Evolutionary conservation across 257 asterid genomes (phyloP).

Genomic region (Przewalskia tangutica): DNA sequence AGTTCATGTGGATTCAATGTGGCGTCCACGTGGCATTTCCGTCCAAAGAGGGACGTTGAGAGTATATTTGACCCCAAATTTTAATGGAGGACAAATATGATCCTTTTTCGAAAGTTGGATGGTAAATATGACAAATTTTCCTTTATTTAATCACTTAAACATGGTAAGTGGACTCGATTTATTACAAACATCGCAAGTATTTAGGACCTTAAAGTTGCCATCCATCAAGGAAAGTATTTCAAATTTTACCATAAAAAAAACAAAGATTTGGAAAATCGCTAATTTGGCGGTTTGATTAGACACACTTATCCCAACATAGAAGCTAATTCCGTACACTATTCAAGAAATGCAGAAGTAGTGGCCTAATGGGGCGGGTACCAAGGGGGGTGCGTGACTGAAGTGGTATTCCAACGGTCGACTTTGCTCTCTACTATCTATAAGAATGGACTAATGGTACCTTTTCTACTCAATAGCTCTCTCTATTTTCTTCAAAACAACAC

Average conservation of each 20-base stretch:
- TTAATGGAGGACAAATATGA: too few relatives aligned
- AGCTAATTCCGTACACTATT: background rate
- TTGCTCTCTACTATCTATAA: conserved; percentile 7
- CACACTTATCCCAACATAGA: background rate
- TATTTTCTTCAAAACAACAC: background rate
- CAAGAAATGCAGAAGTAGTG: background rate
- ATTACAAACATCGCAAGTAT: too few relatives aligned
- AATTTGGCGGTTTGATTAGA: background rate
- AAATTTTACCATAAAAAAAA: background rate
- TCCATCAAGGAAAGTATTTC: background rate
- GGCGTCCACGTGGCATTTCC: too few relatives aligned
- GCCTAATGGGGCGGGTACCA: background rate
- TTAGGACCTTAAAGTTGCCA: too few relatives aligned
- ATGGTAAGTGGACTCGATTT: too few relatives aligned
- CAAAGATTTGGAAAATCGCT: background rate
- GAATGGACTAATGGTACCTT: background rate
- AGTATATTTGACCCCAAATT: too few relatives aligned
- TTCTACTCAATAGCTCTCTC: background rate
- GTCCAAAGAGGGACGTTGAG: too few relatives aligned
- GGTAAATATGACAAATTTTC: too few relatives aligned
- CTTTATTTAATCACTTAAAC: too few relatives aligned
- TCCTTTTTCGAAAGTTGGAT: too few relatives aligned
- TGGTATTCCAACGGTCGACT: conserved; percentile 69
- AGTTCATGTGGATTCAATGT: too few relatives aligned
- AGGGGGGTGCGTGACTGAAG: background rate